Conservation (phyloP, 805 yeast species). For the Lipomyces sp. region DNA sequence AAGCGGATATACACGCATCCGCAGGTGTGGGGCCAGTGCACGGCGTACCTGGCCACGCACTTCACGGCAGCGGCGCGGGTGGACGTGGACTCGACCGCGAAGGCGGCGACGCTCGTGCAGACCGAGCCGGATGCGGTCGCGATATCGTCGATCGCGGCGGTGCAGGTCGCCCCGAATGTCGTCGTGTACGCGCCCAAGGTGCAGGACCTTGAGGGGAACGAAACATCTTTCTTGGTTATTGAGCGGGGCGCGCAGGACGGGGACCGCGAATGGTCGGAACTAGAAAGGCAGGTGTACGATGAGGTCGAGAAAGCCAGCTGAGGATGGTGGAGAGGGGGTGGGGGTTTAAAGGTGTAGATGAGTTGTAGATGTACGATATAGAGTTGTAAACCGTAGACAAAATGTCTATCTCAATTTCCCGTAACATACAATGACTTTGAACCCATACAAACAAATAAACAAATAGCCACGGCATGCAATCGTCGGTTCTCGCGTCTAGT, state of each 20-base stretch:
- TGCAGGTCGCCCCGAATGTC: conserved; percentile 51
- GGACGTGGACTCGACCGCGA: conserved; percentile 77
- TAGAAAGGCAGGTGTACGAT: conserved; percentile 5
- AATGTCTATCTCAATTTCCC: not conserved
- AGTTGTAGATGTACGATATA: not conserved
- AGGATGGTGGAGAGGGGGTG: not conserved
- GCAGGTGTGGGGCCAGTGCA: conserved; percentile 95
- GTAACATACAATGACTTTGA: no score
- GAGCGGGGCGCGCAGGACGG: conserved; percentile 6
- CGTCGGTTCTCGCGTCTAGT: conserved; percentile 39
- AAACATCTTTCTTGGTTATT: conserved; percentile 74
- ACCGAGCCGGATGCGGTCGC: conserved; percentile 54
- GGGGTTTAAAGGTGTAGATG: no score
- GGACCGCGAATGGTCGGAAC: conserved; percentile 1
- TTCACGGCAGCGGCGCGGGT: conserved; percentile 45
- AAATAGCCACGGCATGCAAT: not conserved
- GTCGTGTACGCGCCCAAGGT: conserved; percentile 55
- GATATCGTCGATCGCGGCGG: conserved; percentile 68
- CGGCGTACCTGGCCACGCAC: conserved; percentile 48
- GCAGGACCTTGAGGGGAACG: conserved; percentile 71
- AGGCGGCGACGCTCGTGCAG: conserved; percentile 69
- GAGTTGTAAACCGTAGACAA: conserved; percentile 1
- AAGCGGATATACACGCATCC: conserved; percentile 81
- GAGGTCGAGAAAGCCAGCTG: conserved; percentile 8
- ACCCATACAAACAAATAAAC: not conserved